Evolutionary conservation across 2,329 filamentous ascomycete genomes (phyloP).

Genomic region (Alternaria arborescens): DNA sequence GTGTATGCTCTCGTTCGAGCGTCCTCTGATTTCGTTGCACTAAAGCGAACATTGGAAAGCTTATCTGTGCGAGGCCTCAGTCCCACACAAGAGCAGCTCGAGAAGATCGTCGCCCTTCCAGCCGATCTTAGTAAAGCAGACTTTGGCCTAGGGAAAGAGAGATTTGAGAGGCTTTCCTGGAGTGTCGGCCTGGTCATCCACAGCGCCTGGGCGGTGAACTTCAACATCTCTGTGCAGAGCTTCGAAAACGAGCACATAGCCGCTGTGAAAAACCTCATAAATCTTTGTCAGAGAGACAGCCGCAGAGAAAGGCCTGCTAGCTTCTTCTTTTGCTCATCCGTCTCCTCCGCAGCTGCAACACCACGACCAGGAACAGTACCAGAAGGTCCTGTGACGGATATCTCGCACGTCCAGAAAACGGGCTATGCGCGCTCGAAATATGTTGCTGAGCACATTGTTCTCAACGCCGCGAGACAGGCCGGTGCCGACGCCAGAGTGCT

Average conservation of each 20-base stretch:
- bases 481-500: constrained; percentile 48
- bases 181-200: constrained; percentile 58
- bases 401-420: constrained; percentile 57
- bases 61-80: constrained; percentile 50
- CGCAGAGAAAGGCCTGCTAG: not conserved
- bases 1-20: constrained; percentile 65
- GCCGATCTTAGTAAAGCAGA: constrained; percentile 52
- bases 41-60: constrained; percentile 48
- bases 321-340: constrained; percentile 58
- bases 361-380: constrained; percentile 46
- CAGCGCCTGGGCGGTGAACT: constrained; percentile 65
- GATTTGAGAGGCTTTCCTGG: constrained; percentile 20
- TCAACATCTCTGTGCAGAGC: constrained; percentile 61
- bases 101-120: constrained; percentile 51
- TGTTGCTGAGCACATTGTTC: constrained; percentile 58
- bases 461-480: constrained; percentile 22
- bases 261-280: constrained; percentile 57
- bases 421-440: constrained; percentile 63
- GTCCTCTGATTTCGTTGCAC: constrained; percentile 42
- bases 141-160: constrained; percentile 51
- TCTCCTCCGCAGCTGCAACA: constrained; percentile 54
- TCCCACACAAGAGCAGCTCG: constrained; percentile 31
- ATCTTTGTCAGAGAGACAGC: constrained; percentile 43
- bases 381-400: constrained; percentile 50
- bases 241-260: constrained; percentile 60